Percentiles rank a stretch among this genome's conserved stretches.
Conservation (phyloP, 2,329 filamentous ascomycete genomes). For the Leptographium radiaticola region DNA sequence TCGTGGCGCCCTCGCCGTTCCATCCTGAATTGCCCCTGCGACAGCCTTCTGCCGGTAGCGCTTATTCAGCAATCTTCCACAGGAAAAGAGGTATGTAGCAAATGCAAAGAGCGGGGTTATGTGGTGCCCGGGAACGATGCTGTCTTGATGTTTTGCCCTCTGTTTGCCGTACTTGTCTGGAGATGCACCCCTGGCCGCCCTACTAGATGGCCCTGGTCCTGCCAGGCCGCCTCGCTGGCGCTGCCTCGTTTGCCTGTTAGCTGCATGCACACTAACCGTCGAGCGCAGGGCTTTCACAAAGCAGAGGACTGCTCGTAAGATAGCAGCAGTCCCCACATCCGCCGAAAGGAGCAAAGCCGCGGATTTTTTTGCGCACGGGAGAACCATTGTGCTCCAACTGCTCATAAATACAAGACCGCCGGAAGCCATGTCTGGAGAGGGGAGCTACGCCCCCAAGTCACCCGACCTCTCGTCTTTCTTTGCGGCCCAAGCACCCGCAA, state of each 20-base stretch:
- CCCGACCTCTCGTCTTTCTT: slow-evolving; percentile 46
- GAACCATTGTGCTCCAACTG: not conserved
- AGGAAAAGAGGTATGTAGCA: no score
- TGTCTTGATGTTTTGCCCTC: no score
- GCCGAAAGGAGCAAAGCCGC: not conserved
- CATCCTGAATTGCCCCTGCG: not conserved
- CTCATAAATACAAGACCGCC: not conserved
- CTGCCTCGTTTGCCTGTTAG: not conserved
- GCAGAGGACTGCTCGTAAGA: not conserved
- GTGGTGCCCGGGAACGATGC: no score
- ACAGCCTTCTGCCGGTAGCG: not conserved
- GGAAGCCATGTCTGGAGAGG: slow-evolving; percentile 35
- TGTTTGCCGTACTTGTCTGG: not conserved
- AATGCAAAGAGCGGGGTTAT: no score
- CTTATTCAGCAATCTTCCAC: not conserved
- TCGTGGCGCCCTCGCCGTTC: not conserved
- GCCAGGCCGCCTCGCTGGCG: no score
- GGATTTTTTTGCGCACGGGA: not conserved
- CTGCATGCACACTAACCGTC: not conserved
- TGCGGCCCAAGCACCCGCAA: slow-evolving; percentile 20
- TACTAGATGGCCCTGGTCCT: no score
- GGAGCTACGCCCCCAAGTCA: slow-evolving; percentile 42
- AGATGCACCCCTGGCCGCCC: no score
- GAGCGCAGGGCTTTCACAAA: not conserved
- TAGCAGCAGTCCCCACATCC: not conserved